Evolutionary conservation across 352 stramenopile species (phyloP).

Genomic region (Phytophthora ohioensis): DNA sequence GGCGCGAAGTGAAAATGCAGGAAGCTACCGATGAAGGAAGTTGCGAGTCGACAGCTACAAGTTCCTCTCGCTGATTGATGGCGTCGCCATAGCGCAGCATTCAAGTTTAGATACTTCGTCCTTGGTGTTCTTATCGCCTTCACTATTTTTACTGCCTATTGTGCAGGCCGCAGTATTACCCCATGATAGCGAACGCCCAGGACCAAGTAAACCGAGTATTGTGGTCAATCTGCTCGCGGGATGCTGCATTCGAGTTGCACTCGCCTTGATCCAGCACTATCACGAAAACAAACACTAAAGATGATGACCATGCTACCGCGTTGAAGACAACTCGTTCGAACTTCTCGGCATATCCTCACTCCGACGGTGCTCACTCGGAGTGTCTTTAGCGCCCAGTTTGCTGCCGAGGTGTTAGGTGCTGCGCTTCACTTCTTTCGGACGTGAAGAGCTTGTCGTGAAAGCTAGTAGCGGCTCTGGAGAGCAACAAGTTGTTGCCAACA

Average conservation of each 20-base stretch:
- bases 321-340: too few relatives aligned
- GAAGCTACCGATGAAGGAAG: neutral
- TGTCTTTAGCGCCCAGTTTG: too few relatives aligned
- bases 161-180: neutral
- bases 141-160: conserved; percentile 8
- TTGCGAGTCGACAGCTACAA: neutral
- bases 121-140: conserved; percentile 16
- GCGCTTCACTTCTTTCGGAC: too few relatives aligned
- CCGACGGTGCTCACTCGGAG: too few relatives aligned
- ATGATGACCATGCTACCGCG: neutral
- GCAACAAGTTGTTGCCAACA: neutral
- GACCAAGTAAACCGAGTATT: neutral
- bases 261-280: neutral
- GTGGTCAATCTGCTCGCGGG: conserved; percentile 14
- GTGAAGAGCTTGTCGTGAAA: too few relatives aligned
- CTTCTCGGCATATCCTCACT: too few relatives aligned
- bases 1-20: conserved; percentile 1
- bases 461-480: neutral
- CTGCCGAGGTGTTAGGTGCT: too few relatives aligned
- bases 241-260: conserved; percentile 1
- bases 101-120: conserved; percentile 2
- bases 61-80: neutral
- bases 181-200: neutral
- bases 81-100: too few relatives aligned
- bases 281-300: neutral